A percentile compares a stretch with the other conserved stretches of the same genome.
phyloP scores from a whole-genome alignment of 768 basidiomycete species.

The Galerina marginata region DNA sequence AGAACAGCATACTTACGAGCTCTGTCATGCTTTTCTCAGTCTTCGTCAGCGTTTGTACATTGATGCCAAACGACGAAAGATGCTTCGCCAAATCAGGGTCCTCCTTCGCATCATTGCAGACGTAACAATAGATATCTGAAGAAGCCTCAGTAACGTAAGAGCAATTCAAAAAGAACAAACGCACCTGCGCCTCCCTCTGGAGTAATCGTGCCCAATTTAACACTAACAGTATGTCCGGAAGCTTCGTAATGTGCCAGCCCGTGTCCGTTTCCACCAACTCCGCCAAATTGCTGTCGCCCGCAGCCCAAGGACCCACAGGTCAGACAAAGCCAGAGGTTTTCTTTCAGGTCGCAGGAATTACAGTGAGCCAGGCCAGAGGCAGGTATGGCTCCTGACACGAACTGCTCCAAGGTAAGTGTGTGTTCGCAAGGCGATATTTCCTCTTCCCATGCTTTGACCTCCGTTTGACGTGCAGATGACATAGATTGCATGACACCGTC shows the following conservation, averaged over 20 bases:
- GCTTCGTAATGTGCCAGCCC: conserved; percentile 78
- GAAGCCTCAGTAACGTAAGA: not conserved
- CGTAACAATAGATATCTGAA: conserved; percentile 91
- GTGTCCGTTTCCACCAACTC: conserved; percentile 86
- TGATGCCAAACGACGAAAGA: conserved; percentile 85
- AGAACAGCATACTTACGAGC: conserved; percentile 54
- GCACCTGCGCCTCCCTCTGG: conserved; percentile 90
- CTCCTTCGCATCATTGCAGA: conserved; percentile 81
- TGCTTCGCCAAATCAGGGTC: conserved; percentile 80
- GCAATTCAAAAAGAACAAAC: conserved; percentile 23
- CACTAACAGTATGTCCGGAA: conserved; percentile 79
- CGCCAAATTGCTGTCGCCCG: conserved; percentile 85
- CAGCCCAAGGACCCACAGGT: conserved; percentile 91
- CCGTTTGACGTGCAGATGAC: conserved; percentile 90
- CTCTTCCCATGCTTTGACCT: conserved; percentile 98
- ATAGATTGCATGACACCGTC: conserved; percentile 78
- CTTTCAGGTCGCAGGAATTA: conserved; percentile 79
- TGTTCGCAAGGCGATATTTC: conserved; percentile 91
- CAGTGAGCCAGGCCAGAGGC: conserved; percentile 85
- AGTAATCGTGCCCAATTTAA: conserved; percentile 96
- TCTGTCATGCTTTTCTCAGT: conserved; percentile 98
- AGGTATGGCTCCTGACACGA: conserved; percentile 50
- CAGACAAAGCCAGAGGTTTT: conserved; percentile 95
- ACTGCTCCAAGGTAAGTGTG: conserved; percentile 51
- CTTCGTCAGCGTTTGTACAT: conserved; percentile 80